Evolutionary conservation across 768 basidiomycete species (phyloP).

Genomic region (Hydnum rufescens): DNA sequence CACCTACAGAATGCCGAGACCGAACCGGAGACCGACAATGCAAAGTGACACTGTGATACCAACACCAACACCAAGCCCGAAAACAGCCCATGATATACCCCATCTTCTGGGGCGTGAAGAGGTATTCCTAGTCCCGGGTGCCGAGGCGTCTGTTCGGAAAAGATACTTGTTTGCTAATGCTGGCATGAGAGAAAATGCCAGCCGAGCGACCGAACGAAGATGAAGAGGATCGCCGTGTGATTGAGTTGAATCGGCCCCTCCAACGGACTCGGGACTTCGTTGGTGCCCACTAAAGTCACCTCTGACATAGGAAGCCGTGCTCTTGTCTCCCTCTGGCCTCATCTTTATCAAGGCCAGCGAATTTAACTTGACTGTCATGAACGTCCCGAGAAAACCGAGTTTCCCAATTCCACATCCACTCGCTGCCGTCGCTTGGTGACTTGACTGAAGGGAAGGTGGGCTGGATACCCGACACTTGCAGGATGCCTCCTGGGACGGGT

Average conservation of each 20-base stretch:
- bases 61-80: slow-evolving; percentile 1
- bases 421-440: not conserved
- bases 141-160: not conserved
- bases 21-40: not conserved
- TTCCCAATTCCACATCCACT: slow-evolving; percentile 2
- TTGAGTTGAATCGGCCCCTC: not conserved
- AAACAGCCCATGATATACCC: not conserved
- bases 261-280: not conserved
- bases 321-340: no score
- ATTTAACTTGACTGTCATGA: no score
- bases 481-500: not conserved
- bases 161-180: not conserved
- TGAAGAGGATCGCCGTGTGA: not conserved
- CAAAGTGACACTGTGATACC: not conserved
- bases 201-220: not conserved
- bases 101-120: not conserved
- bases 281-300: not conserved
- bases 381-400: not conserved
- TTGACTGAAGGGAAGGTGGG: not conserved
- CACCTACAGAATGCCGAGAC: no score
- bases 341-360: no score
- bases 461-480: not conserved
- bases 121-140: not conserved
- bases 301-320: not conserved
- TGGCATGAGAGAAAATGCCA: not conserved